Conservation (phyloP, 2,329 filamentous ascomycete species). For the Phoma herbarum region DNA sequence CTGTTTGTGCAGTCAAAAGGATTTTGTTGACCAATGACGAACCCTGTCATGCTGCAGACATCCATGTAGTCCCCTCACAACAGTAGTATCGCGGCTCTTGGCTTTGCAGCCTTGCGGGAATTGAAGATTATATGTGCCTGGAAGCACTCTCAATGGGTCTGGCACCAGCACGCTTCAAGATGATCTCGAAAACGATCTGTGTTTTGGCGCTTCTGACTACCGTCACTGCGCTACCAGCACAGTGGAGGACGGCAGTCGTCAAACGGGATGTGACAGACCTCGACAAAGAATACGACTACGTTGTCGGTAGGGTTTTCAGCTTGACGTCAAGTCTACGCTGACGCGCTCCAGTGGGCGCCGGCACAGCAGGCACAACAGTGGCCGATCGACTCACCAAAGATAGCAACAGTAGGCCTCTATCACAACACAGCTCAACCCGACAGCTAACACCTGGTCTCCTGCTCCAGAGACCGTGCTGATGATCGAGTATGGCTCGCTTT, state of each 20-base stretch:
- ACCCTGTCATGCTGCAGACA: neutral
- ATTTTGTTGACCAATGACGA: neutral
- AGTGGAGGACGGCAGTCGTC: constrained; percentile 1
- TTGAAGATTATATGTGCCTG: neutral
- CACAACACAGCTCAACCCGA: neutral
- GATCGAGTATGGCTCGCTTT: constrained; percentile 39
- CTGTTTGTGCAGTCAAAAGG: neutral
- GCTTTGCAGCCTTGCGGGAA: neutral
- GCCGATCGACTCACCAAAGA: constrained; percentile 40
- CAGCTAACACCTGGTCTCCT: neutral
- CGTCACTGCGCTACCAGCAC: neutral
- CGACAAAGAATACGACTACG: constrained; percentile 6
- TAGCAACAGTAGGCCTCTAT: constrained; percentile 15
- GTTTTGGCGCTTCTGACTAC: neutral
- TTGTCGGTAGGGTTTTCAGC: neutral
- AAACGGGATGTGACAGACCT: neutral
- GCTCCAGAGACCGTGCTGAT: constrained; percentile 37
- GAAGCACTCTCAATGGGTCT: neutral
- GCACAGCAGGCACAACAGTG: constrained; percentile 37
- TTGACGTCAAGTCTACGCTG: neutral
- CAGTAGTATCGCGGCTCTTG: neutral
- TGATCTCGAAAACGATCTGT: neutral
- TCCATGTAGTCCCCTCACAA: neutral
- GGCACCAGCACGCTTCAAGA: neutral
- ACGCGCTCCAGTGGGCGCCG: constrained; percentile 30